Base-by-base conservation (phyloP, 2,329 filamentous ascomycete species). In the Phialemonium atrogriseum region DNA sequence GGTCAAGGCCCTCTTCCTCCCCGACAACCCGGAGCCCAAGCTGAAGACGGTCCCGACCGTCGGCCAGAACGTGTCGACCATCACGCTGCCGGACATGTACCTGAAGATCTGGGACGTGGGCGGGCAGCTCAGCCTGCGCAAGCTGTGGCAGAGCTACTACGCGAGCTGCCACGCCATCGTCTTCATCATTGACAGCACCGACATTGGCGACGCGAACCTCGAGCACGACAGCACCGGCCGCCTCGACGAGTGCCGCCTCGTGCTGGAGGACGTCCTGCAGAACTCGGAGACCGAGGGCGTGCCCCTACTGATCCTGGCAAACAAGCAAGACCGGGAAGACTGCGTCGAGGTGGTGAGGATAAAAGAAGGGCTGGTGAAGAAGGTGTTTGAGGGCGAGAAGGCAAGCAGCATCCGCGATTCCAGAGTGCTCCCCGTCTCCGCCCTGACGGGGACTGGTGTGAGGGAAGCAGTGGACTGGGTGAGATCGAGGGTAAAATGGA, bases 81-180 rank as follows among this genome's bases (percentile, higher is more conserved):
- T 98, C 53, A 77, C 83, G 14, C 71, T 96, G 15, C 82, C 86
- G 11, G 86, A 94, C 57, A 89, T 95, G 77, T 95, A 96, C 66
- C 70, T 98, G 52, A 94, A 95, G 67, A 83, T 98, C 48, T 96
- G 91, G 91, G 91, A 98, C 54, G 86, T 98, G 1, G 91, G 91
- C 42, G 91, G 91, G 6, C 91, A 98, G 59, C 78, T 91, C 51
- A 82, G 76, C 17, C 73, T 98, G 52, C 80, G 91, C 40, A 81
- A 82, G 41, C 75, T 96, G 19, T 98, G 91, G 91, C 86, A 94
- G 58, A 86, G 80, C 58, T 98, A 98, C 65, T 98, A 95, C 66
- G 70, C 78, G 30, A 84, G 77, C 56, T 94, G 87, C 50, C 91
- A 98, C 57, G 91, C 91, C 44, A 94, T 98, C 49, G 85, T 98